Percentiles rank a stretch among this genome's conserved stretches.
These are phyloP conservation scores for Flaveria linearis DNA, from an alignment of 129 eudicot genomes.

Conservation along the genomic window DNA sequence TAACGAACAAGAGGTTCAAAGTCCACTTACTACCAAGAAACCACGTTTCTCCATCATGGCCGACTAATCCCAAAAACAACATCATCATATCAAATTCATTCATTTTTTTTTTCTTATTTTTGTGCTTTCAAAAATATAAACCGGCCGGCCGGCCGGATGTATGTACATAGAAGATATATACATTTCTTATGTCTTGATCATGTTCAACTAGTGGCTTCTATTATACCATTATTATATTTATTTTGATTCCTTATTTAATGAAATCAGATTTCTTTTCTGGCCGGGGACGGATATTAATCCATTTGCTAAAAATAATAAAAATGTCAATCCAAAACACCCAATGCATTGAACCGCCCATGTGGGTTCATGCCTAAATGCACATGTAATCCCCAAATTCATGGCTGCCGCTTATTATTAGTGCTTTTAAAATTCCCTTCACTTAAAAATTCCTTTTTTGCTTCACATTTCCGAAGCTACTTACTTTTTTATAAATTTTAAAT, in stretches of 20 bases:
- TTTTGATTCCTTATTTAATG: conserved; percentile 13
- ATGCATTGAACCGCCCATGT: conserved; percentile 27
- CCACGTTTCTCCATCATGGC: conserved; percentile 43
- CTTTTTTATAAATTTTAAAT: not conserved
- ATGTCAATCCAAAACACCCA: not conserved
- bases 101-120: not conserved
- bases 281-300: not conserved
- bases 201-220: not conserved
- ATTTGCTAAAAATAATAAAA: no score
- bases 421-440: not conserved
- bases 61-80: not conserved
- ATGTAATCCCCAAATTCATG: conserved; percentile 29
- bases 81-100: conserved; percentile 15
- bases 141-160: not conserved
- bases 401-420: not conserved
- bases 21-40: conserved; percentile 63
- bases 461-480: no score
- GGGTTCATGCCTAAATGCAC: conserved; percentile 24
- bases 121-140: not conserved
- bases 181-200: conserved; percentile 13
- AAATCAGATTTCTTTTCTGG: not conserved
- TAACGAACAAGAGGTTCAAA: conserved; percentile 72
- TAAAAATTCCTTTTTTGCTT: no score
- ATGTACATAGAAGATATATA: conserved; percentile 33
- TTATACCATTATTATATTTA: conserved; percentile 5